Conservation (phyloP, 2,329 filamentous ascomycete genomes). For the Gliomastix tumulicola region DNA sequence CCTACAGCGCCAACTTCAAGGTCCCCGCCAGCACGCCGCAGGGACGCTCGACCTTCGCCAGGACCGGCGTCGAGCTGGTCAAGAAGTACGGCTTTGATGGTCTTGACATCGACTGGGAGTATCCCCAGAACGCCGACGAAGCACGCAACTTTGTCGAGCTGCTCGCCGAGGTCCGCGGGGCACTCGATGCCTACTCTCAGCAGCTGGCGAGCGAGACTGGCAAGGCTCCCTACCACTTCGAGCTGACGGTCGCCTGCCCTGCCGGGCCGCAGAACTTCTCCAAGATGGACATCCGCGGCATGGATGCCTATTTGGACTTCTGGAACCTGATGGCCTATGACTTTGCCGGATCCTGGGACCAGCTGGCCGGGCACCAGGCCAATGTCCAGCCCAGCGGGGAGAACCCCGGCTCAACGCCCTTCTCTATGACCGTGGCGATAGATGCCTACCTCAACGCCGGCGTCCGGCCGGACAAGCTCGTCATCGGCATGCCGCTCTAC, state of each 20-base stretch:
- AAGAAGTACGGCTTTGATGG: conserved; percentile 75
- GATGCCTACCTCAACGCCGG: conserved; percentile 60
- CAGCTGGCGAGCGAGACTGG: conserved; percentile 24
- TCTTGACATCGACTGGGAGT: conserved; percentile 64
- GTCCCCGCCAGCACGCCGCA: conserved; percentile 61
- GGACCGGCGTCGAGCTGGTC: conserved; percentile 65
- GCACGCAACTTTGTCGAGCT: conserved; percentile 54
- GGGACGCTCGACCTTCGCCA: conserved; percentile 67
- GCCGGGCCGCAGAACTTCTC: conserved; percentile 56
- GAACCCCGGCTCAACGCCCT: conserved; percentile 64
- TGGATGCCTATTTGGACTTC: conserved; percentile 63
- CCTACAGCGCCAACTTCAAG: conserved; percentile 81
- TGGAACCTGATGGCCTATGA: conserved; percentile 89
- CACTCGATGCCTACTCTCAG: conserved; percentile 50
- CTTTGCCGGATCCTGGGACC: conserved; percentile 78
- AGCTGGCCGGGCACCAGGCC: conserved; percentile 65
- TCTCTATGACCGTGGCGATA: conserved; percentile 66
- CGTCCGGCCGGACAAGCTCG: conserved; percentile 65
- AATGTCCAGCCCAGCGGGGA: conserved; percentile 60
- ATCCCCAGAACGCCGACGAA: conserved; percentile 47
- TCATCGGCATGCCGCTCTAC: conserved; percentile 88
- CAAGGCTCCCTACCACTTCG: conserved; percentile 54
- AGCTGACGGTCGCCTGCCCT: conserved; percentile 58
- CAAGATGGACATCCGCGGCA: conserved; percentile 53
- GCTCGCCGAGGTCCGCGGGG: conserved; percentile 45